Conservation (phyloP, 371 early-diverging fungal species). For the Mucor saturninus region DNA sequence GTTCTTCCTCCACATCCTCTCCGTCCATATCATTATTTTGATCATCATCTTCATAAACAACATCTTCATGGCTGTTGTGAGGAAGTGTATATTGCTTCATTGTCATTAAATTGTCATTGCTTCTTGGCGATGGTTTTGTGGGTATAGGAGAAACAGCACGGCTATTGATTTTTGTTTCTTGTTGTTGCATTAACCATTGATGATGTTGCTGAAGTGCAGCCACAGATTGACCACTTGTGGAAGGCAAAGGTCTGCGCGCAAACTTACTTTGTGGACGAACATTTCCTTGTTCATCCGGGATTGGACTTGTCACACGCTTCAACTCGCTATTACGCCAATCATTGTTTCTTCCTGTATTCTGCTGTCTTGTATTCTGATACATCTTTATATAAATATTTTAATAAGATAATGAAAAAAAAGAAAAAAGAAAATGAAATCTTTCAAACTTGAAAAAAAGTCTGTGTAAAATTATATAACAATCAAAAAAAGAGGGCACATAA, state of each 20-base stretch:
- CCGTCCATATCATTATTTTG: conserved; percentile 15
- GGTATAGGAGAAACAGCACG: conserved; percentile 20
- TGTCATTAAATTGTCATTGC: conserved; percentile 4
- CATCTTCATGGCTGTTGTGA: not conserved
- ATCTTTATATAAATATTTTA: not conserved
- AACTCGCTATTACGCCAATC: not conserved
- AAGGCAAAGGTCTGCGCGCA: conserved; percentile 13
- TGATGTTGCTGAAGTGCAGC: conserved; percentile 49
- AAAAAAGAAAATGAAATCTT: not conserved
- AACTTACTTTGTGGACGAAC: conserved; percentile 4
- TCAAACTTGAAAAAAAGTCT: not conserved
- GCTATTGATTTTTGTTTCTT: conserved; percentile 8
- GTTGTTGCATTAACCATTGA: conserved; percentile 44
- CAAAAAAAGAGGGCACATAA: not conserved
- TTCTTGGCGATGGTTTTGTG: not conserved
- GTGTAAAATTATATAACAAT: not conserved
- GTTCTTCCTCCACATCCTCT: conserved; percentile 21
- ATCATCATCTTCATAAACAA: conserved; percentile 11
- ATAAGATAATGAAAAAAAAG: not conserved
- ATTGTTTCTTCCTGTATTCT: not conserved
- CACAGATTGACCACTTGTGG: conserved; percentile 35
- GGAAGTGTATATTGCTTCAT: conserved; percentile 6
- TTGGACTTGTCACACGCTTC: not conserved
- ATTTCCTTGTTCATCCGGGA: conserved; percentile 2
- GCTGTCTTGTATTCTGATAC: not conserved